These are phyloP conservation scores for Agapanthus africanus DNA, from an alignment of 106 monocot genomes.

Conservation along the genomic window DNA sequence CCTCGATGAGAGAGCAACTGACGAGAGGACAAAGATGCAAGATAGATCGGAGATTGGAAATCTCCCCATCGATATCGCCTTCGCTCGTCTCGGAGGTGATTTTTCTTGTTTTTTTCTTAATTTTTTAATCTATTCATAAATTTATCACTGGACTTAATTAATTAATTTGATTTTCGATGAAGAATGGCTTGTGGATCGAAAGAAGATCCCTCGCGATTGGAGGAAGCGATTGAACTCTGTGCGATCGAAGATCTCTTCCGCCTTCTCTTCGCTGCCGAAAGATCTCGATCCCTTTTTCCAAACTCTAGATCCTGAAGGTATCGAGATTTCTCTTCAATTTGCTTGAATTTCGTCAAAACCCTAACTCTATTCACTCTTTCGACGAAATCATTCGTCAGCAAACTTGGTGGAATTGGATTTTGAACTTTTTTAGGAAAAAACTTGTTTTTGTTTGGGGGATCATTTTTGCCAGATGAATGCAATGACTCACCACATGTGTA, in stretches of 20 bases:
- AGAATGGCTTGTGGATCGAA: conserved; percentile 99
- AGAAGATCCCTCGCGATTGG: conserved; percentile 82
- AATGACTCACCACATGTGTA: no score
- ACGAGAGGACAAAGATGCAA: no score
- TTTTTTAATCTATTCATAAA: no score
- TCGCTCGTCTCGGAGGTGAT: conserved; percentile 81
- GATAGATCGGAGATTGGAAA: conserved; percentile 32
- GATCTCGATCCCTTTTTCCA: conserved; percentile 66
- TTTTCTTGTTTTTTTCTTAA: no score
- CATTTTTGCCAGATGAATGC: no score
- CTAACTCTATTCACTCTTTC: background rate
- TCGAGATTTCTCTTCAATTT: background rate
- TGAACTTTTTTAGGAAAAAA: no score
- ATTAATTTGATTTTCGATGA: conserved; percentile 3
- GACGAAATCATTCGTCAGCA: background rate
- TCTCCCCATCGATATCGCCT: conserved; percentile 96
- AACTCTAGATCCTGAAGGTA: conserved; percentile 79
- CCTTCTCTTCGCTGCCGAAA: conserved; percentile 54
- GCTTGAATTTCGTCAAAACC: background rate
- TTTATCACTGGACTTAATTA: no score
- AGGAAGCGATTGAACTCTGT: conserved; percentile 57
- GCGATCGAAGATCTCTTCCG: conserved; percentile 47
- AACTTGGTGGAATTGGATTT: no score
- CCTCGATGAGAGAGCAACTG: no score
- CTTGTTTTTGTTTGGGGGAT: no score